phyloP scores from a whole-genome alignment of 192 early-diverging fungal genomes.

The Coemansia sp. region DNA sequence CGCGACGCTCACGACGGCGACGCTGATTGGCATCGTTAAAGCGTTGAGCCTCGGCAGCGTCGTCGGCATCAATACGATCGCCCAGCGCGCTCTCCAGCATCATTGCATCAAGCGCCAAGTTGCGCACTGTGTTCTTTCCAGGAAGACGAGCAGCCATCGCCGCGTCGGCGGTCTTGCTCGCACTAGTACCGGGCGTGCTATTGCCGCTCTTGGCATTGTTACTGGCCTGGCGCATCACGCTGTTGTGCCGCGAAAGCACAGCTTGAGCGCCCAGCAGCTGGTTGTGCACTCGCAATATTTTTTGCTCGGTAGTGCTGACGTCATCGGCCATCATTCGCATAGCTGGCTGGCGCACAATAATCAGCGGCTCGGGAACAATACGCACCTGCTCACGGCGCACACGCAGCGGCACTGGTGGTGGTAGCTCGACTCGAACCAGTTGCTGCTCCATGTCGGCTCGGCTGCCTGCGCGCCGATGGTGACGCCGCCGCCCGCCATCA shows the following conservation, averaged over 20 bases:
- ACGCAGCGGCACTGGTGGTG: conserved; percentile 55
- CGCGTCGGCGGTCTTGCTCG: neutral
- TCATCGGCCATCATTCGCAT: neutral
- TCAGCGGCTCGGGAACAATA: conserved; percentile 49
- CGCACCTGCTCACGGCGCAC: conserved; percentile 46
- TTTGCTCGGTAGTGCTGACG: conserved; percentile 26
- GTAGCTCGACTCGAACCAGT: conserved; percentile 47
- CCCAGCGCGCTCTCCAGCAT: conserved; percentile 51
- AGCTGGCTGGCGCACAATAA: conserved; percentile 36
- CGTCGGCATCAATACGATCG: conserved; percentile 20
- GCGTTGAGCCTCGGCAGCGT: conserved; percentile 9
- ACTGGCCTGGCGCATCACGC: conserved; percentile 28
- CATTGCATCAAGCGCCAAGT: conserved; percentile 37
- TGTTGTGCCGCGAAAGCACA: conserved; percentile 48
- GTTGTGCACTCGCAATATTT: conserved; percentile 48
- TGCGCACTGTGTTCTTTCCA: conserved; percentile 33
- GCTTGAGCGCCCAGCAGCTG: conserved; percentile 55
- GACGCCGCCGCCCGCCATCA: conserved; percentile 13
- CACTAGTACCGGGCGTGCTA: neutral
- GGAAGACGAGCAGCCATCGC: conserved; percentile 1
- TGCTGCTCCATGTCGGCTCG: conserved; percentile 51
- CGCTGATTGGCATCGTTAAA: conserved; percentile 10
- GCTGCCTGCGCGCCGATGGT: conserved; percentile 37
- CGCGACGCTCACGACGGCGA: conserved; percentile 2
- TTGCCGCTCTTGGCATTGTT: neutral